Base-by-base conservation (phyloP, 768 basidiomycete genomes). In the Leccinum longicurvipes region DNA sequence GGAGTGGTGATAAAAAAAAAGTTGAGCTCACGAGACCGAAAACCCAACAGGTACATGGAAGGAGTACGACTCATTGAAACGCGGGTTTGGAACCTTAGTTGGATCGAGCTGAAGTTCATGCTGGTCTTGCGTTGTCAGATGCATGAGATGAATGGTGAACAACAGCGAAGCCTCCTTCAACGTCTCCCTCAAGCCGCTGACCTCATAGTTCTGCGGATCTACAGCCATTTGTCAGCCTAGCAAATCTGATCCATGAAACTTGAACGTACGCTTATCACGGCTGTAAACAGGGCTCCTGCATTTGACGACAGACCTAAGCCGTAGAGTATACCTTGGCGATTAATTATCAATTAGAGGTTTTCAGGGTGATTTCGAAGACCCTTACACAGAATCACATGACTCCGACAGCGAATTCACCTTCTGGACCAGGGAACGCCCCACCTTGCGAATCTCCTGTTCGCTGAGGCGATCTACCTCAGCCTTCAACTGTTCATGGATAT, bases 41-140 rank as follows among this genome's bases (percentile, higher is more conserved):
- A 61, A 63, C 6, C 59, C 68, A 4, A 64, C 0, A 9, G 66
- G 58, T 8, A 70, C 17, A 21, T 31, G 67, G 46, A 70, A 70
- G n/a, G 66, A 52, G 48, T 62, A 64, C 0, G 63, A 59, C 28
- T 65, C 61, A 29, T 56, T 64, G 55, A 70, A 66, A 52, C 66
- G 66, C 1, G 68, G 68, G 36, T 34, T 56, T 1, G 66, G 70
- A 2, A 66, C 54, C 29, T 49, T 55, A 0, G 51, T 60, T 3
- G 56, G 6, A 60, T 70, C 55, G 2, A 70, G 58, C 17, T 70
- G 70, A 17, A 70, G 60, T 0, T 72, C 62, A n/a, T 72, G 68
- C 5, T 59, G 60, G 29, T 70, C 70, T 60, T 70, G 61, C 0
- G 64, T n/a, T 9, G 68, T 70, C 24, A 72, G 29, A 48, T 70